Evolutionary conservation across 129 eudicot species (phyloP).

Genomic region (Flaveria bidentis): DNA sequence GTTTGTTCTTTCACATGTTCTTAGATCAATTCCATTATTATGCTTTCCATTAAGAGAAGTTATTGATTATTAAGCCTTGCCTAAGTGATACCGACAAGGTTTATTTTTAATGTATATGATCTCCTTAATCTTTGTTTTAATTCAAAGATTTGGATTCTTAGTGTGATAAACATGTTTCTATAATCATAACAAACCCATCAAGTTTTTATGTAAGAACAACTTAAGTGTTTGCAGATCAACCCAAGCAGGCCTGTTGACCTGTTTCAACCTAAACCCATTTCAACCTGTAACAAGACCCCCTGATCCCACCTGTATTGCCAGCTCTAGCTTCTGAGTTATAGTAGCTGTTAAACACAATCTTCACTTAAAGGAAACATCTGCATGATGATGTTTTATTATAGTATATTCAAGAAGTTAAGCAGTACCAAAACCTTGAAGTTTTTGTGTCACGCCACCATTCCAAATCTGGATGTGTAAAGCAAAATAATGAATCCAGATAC

Average conservation of each 20-base stretch:
- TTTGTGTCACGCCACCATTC: not conserved
- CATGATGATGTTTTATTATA: not conserved
- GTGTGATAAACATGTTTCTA: not conserved
- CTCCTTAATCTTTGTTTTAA: not conserved
- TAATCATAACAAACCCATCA: not conserved
- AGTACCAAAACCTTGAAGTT: not conserved
- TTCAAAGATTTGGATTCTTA: not conserved
- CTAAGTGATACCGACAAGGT: not conserved
- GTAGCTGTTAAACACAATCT: not conserved
- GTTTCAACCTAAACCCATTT: not conserved
- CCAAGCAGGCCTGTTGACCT: not conserved
- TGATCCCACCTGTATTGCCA: not conserved
- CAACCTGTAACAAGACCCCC: not conserved
- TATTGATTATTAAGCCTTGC: not conserved
- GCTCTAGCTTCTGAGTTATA: not conserved
- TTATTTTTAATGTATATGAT: not conserved
- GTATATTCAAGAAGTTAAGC: not conserved
- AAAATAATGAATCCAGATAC: not conserved
- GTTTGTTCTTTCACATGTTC: slow-evolving; percentile 17
- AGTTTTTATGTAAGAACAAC: not conserved
- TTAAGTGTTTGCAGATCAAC: not conserved
- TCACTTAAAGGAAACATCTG: not conserved
- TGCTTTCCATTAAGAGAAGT: not conserved
- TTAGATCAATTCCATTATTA: slow-evolving; percentile 8
- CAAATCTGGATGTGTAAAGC: slow-evolving; percentile 4